Evolutionary conservation across 1,284 basidiomycete genomes (phyloP), one percentile per base, ranked within the genome.

Genomic region (Spongiforma sp.): DNA sequence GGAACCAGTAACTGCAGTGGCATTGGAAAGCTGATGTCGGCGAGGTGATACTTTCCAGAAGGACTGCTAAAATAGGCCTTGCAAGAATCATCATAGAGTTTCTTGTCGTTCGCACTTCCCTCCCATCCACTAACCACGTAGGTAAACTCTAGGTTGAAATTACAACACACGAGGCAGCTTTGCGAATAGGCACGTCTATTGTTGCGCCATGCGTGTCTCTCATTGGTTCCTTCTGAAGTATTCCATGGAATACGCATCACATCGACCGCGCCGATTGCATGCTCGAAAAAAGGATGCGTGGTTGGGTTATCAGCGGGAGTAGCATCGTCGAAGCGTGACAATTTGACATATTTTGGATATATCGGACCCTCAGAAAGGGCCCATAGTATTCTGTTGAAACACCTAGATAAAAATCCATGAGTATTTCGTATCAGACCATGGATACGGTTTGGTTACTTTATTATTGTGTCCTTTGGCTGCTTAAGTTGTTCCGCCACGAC

Each of bases 101-200:
- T 12, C 0, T 59, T 53, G 43, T 67, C 32, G 2, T 46, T 52
- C 3, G n/a, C 17, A 2, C 34, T 56, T 0, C 50, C 46, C 24
- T 62, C 59, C 52, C 56, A 67, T 4, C 65, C 52, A 17, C 37
- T 62, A 0, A 62, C 55, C 3, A 68, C 11, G 4, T 67, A 64
- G 12, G 61, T 2, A 12, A 67, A 67, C 3, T 59, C 6, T 0
- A 68, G 37, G 4, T 68, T 2, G 4, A 68, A 62, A 2, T 62
- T 60, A 24, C 60, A 62, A 4, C 21, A 21, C 17, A 62, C 2
- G 0, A 66, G 57, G 11, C 58, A 62, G 10, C 62, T 67, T 17
- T 58, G 36, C 2, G 14, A 67, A 34, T 48, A 17, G 28, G 65
- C 62, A 0, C 63, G 54, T 17, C 62, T 63, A 1, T 5, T 2